These are phyloP conservation scores for Hymenoscyphus occultus DNA, from an alignment of 2,329 filamentous ascomycete species.

Conservation along the genomic window DNA sequence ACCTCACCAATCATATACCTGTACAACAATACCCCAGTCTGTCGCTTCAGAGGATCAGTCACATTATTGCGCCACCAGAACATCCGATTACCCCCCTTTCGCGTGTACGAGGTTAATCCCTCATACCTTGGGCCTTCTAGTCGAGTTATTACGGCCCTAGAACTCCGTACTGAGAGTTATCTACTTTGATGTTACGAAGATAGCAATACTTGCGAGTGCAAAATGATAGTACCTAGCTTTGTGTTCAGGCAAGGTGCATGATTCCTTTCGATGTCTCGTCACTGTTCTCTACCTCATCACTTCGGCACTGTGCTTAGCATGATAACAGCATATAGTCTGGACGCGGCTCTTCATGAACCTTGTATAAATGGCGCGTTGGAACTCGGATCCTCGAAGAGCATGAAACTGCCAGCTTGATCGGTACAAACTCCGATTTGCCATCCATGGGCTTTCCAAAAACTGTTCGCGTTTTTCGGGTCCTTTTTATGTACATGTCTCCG, in stretches of 20 bases:
- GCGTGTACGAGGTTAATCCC: too few species aligned
- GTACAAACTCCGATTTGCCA: not conserved
- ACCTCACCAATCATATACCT: too few species aligned
- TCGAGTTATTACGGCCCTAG: too few species aligned
- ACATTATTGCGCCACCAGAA: too few species aligned
- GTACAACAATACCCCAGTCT: too few species aligned
- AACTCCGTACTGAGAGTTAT: too few species aligned
- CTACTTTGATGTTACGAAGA: too few species aligned
- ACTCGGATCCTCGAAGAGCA: not conserved
- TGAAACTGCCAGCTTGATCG: not conserved
- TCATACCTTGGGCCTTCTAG: too few species aligned
- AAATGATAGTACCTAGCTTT: not conserved
- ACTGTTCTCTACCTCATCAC: not conserved
- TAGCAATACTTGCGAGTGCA: too few species aligned
- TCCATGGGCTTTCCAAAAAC: not conserved
- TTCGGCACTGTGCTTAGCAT: not conserved
- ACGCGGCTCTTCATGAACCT: not conserved
- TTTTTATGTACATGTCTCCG: not conserved
- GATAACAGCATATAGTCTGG: not conserved
- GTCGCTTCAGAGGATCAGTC: too few species aligned
- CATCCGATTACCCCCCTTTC: too few species aligned
- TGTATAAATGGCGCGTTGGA: not conserved
- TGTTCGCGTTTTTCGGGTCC: not conserved
- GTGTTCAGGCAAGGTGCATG: not conserved
- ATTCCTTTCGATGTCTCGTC: not conserved